Base-by-base conservation (phyloP, 2,329 filamentous ascomycete species). In the Tolypocladium capitatum region DNA sequence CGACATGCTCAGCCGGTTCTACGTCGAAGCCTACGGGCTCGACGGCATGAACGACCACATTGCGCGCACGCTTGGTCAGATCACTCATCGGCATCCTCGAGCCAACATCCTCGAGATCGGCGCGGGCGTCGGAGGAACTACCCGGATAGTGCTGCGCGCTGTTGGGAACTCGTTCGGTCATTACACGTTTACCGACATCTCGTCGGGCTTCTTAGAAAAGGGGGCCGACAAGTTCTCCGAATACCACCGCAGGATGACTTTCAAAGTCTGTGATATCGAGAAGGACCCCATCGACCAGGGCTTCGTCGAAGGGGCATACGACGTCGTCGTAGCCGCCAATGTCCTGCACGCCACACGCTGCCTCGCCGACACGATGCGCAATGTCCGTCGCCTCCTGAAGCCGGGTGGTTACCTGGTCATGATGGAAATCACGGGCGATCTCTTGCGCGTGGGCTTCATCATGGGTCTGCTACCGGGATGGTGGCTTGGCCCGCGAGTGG, bases 1-100 rank as follows among this genome's bases (percentile, higher is more conserved):
- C 2, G 58, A 61, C 33, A 54, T 65, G 7, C 62, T 65, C 2
- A 49, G 47, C 13, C 43, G 51, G 4, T 50, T 48, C 36, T 55
- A 54, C 31, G 47, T 49, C 14, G 49, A 46, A 20, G 36, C 34
- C 8, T 46, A 42, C 41, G 28, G 24, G 16, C 45, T 45, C 28
- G 38, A 42, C 9, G 35, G 38, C 5, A 46, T 30, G 31, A 46
- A 49, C 27, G 40, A 36, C 16, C 31, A 47, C 18, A 13, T 42
- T 44, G 45, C 24, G 32, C 18, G 21, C 31, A 16, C 32, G 7
- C 38, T 41, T 4, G 38, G 38, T 16, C 38, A 41, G 24, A 41
- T 41, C 38, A 28, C 38, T 9, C 38, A 41, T 28, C 14, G 38
- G 10, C 38, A 41, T 11, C 38, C 38, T n/a, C 38, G 28, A 28